Base-by-base conservation (phyloP, 306 rosid genomes). In the Alnus glutinosa region DNA sequence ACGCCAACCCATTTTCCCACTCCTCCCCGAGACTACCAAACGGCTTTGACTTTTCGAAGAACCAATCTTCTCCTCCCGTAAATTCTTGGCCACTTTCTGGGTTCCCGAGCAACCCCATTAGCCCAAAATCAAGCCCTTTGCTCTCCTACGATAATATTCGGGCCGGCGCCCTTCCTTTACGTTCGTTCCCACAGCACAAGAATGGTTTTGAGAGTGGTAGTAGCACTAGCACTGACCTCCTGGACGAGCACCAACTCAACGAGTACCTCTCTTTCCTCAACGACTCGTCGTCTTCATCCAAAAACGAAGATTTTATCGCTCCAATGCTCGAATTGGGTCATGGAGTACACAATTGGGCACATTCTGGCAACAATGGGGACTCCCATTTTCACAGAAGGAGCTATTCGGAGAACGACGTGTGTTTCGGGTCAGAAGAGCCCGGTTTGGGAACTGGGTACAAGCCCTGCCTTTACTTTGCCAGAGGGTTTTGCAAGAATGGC, bases 401-500 rank as follows among this genome's bases (percentile, higher is more conserved):
- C 77, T 92, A 15, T 62, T 95, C 98, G 36, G 97, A 95, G 1
- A 95, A 91, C 46, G 98, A 95, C 28, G 97, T 84, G 15, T 79
- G 88, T 81, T 89, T 88, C n/a, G 97, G 85, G 47, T 71, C 88
- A 14, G 98, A 92, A 23, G 98, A 92, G 28, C 83, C 77, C 0
- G 87, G 85, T 13, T 36, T 82, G 5, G 97, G 90, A 80, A 81
- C 83, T 74, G 96, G 93, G 42, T 89, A 63, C 52, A 95, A 90
- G 88, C 92, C 95, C 0, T 95, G 98, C 68, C 97, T 95, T 73
- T 95, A 92, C 85, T 95, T 81, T 81, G 97, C 98, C 1, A 87
- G 92, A 68, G 98, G 98, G 16, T 91, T 88, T 75, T 95, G 98
- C 79, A 95, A 95, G 85, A 95, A 95, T 70, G 98, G 98, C 4